Conservation (phyloP, 768 basidiomycete genomes). For the Amanita fuliginea region DNA sequence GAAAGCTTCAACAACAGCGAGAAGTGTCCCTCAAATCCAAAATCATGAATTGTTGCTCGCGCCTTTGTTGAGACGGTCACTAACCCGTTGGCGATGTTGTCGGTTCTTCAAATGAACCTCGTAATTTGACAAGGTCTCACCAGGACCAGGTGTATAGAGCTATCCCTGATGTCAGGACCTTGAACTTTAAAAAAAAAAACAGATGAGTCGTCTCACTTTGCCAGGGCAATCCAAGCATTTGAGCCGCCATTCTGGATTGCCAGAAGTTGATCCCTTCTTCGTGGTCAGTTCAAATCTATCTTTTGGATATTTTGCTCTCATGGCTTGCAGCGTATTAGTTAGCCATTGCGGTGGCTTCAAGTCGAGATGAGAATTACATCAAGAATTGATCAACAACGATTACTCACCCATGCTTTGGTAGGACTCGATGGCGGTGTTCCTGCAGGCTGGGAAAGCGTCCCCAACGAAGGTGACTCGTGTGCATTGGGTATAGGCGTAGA, state of each 20-base stretch:
- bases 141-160: conserved; percentile 88
- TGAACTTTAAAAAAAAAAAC: background rate
- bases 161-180: conserved; percentile 17
- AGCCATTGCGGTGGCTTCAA: conserved; percentile 62
- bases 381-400: background rate
- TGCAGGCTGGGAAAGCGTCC: conserved; percentile 10
- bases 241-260: conserved; percentile 78
- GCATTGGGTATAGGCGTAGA: conserved; percentile 9
- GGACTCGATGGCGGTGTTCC: conserved; percentile 19
- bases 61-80: conserved; percentile 29
- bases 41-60: conserved; percentile 1
- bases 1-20: conserved; percentile 15
- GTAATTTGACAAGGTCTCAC: conserved; percentile 79
- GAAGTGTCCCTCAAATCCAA: conserved; percentile 3
- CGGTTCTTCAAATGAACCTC: conserved; percentile 88
- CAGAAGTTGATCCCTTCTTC: conserved; percentile 41
- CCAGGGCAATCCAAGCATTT: conserved; percentile 91
- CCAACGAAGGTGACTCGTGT: conserved; percentile 11
- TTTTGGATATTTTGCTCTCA: conserved; percentile 66
- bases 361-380: conserved; percentile 2
- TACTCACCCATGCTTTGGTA: conserved; percentile 18
- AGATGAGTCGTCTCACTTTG: conserved; percentile 50
- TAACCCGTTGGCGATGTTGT: conserved; percentile 66
- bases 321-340: conserved; percentile 46
- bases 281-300: conserved; percentile 76